Conservation (phyloP, 2,329 filamentous ascomycete species). For the Neonectria ditissima region DNA sequence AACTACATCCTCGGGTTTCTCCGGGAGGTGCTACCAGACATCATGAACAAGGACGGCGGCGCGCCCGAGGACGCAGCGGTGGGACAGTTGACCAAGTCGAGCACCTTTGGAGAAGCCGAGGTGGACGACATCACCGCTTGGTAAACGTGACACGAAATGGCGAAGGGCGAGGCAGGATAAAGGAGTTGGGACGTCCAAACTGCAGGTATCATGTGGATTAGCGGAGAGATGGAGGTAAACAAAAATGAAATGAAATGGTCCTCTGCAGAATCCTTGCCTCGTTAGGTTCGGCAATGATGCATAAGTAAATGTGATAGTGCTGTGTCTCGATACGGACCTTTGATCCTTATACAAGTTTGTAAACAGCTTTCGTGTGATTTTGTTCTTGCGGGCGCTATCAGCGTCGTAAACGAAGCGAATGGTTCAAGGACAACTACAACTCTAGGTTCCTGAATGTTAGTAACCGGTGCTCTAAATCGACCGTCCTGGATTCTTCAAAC, state of each 20-base stretch:
- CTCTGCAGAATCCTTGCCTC: background rate
- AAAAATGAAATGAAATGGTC: background rate
- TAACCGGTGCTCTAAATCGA: background rate
- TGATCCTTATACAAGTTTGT: background rate
- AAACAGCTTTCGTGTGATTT: too few species aligned
- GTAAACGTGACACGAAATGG: conserved; percentile 61
- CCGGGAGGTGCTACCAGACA: conserved; percentile 83
- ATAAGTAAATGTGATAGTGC: too few species aligned
- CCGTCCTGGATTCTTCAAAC: background rate
- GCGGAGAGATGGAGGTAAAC: background rate
- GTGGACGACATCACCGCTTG: conserved; percentile 96
- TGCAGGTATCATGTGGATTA: background rate
- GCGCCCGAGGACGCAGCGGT: conserved; percentile 63
- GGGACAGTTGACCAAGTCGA: conserved; percentile 81
- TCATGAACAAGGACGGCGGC: conserved; percentile 76
- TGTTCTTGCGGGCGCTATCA: too few species aligned
- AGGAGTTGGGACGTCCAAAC: background rate
- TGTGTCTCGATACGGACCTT: too few species aligned
- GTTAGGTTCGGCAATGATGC: background rate
- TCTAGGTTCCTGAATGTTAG: background rate
- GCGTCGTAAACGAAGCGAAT: background rate
- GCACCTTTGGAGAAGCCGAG: conserved; percentile 94
- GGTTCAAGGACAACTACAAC: background rate
- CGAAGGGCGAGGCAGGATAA: background rate
- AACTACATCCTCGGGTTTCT: conserved; percentile 86